Evolutionary conservation across 768 basidiomycete species (phyloP).

Genomic region (Cytidiella melzeri): DNA sequence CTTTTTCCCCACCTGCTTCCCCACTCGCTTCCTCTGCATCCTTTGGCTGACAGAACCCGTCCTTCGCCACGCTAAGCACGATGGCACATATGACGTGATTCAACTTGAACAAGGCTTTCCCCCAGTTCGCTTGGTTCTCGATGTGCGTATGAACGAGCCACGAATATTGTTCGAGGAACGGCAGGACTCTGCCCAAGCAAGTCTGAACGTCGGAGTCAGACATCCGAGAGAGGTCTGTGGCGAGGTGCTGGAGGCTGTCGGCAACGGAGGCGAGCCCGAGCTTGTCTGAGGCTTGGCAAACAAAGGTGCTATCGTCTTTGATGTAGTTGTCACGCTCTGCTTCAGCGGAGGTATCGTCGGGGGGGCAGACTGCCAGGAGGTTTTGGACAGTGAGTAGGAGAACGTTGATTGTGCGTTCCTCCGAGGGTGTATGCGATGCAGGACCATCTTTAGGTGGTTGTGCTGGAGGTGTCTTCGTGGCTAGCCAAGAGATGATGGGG

Average conservation of each 20-base stretch:
- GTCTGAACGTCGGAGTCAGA: conserved; percentile 27
- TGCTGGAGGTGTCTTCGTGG: conserved; percentile 1
- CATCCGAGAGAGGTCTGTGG: conserved; percentile 34
- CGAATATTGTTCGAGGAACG: conserved; percentile 69
- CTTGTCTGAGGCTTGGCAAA: conserved; percentile 40
- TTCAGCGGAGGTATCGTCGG: conserved; percentile 20
- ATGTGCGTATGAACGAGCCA: conserved; percentile 54
- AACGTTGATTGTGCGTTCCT: conserved; percentile 41
- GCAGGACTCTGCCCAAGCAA: conserved; percentile 45
- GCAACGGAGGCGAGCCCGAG: conserved; percentile 43
- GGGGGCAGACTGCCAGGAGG: conserved; percentile 38
- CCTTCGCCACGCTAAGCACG: conserved; percentile 63
- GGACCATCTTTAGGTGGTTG: too few species aligned
- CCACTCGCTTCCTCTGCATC: conserved; percentile 47
- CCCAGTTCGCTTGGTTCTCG: conserved; percentile 53
- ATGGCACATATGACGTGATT: conserved; percentile 71
- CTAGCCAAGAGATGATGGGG: conserved; percentile 29
- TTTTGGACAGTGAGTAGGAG: conserved; percentile 64
- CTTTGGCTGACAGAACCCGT: conserved; percentile 91
- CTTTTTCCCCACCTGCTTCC: conserved; percentile 40
- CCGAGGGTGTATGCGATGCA: not conserved
- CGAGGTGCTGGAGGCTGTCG: conserved; percentile 33
- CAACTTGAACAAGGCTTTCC: conserved; percentile 79
- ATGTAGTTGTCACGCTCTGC: conserved; percentile 44
- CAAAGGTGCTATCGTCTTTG: conserved; percentile 37